Percentiles rank a stretch among this genome's conserved stretches.
Conservation (phyloP, 192 early-diverging fungal species). For the Coemansia sp. region DNA sequence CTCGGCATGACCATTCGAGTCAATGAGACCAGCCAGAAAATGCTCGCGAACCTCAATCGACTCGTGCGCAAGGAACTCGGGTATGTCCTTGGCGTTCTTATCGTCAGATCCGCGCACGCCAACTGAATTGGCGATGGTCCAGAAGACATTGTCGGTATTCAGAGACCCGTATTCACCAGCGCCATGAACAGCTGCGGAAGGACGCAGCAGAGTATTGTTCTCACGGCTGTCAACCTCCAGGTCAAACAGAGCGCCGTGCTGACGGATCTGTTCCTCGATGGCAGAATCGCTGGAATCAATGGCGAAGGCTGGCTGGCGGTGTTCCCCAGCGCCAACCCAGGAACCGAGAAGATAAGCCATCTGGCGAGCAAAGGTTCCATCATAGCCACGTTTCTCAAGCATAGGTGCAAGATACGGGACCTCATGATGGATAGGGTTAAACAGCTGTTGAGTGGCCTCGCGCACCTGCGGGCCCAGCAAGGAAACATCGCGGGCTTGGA, state of each 20-base stretch:
- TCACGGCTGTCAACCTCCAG: neutral
- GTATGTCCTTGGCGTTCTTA: neutral
- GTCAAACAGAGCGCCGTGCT: neutral
- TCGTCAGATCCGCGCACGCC: neutral
- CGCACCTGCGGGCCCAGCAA: conserved; percentile 15
- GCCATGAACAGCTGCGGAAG: neutral
- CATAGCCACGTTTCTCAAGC: neutral
- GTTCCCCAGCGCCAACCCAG: neutral
- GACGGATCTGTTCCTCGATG: conserved; percentile 17
- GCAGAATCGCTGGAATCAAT: conserved; percentile 5
- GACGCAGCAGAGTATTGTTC: neutral
- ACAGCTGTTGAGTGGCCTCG: conserved; percentile 27
- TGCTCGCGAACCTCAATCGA: conserved; percentile 30
- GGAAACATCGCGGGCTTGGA: conserved; percentile 43
- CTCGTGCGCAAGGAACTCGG: conserved; percentile 1
- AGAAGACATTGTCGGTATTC: neutral
- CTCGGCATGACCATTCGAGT: conserved; percentile 13
- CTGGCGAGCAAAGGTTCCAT: neutral
- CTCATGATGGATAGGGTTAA: conserved; percentile 30
- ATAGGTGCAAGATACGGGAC: conserved; percentile 10
- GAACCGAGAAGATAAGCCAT: neutral
- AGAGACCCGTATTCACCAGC: neutral
- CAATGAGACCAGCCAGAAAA: conserved; percentile 37
- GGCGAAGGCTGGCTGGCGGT: neutral
- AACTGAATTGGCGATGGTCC: neutral